These are phyloP conservation scores for Yamadazyma tumulicola DNA, from an alignment of 805 yeast species.

Conservation along the genomic window DNA sequence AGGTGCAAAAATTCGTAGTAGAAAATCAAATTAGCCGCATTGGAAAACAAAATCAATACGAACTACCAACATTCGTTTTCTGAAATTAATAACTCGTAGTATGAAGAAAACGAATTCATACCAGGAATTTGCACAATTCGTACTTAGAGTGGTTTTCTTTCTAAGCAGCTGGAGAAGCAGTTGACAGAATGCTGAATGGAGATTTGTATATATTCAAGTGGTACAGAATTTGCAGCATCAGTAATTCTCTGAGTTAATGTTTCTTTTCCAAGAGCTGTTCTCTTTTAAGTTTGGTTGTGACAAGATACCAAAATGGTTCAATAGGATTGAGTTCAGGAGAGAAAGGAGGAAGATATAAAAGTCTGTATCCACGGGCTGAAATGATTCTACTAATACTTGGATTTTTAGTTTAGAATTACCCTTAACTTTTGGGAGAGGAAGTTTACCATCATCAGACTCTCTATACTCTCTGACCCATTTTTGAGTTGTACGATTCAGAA, in stretches of 20 bases:
- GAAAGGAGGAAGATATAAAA: conserved; percentile 2
- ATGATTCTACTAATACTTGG: conserved; percentile 5
- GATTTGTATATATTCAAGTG: conserved; percentile 5
- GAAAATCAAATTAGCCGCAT: neutral
- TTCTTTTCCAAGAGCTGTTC: conserved; percentile 5
- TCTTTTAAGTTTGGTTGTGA: conserved; percentile 6
- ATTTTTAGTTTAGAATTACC: conserved; percentile 5
- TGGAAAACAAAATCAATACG: neutral
- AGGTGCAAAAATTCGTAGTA: neutral
- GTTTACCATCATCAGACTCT: conserved; percentile 5
- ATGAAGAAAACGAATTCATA: neutral
- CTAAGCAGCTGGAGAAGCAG: conserved; percentile 6
- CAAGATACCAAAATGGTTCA: conserved; percentile 14
- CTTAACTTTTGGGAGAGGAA: conserved; percentile 6
- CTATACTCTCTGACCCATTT: conserved; percentile 9
- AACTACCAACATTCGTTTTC: neutral
- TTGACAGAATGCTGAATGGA: conserved; percentile 1
- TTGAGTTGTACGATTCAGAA: conserved; percentile 7
- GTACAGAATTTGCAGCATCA: conserved; percentile 7
- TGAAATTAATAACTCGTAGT: neutral
- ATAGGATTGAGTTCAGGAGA: conserved; percentile 13
- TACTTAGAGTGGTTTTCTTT: conserved; percentile 5
- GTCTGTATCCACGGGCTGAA: conserved; percentile 2
- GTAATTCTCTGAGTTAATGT: conserved; percentile 5
- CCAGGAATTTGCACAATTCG: neutral